Evolutionary conservation across 2,329 filamentous ascomycete species (phyloP), one percentile per base, ranked within the genome.

Genomic region (Aspergillus neotritici): DNA sequence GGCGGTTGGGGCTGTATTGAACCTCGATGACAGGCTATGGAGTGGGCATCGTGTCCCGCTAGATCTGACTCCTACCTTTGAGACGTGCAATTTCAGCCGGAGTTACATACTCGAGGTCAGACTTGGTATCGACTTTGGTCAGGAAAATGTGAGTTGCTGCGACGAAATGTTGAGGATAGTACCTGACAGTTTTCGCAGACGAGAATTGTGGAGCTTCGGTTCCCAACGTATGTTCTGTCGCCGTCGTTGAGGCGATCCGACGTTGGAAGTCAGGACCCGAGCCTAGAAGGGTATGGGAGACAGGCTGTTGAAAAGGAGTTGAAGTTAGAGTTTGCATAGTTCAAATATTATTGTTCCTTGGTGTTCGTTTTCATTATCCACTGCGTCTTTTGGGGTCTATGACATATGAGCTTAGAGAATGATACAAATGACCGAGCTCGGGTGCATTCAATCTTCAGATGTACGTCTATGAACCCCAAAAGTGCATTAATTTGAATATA

Each of bases 41-140:
- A 31, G 28, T n/a, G 14, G 28, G 9, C 35, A 51, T 9, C 25
- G 11, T 15, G n/a, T 54, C 4, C 48, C 52, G 6, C n/a, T 25
- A 3, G 31, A 16, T 21, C 17, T 49, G 14, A 48, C 48, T 2
- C 36, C 52, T 2, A 48, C 37, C 3, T 54, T 54, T 15, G 52
- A 53, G 35, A 50, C 48, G 3, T 53, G 52, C 17, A 54, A 51
- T 41, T 38, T 54, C 32, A 46, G 44, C 14, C 49, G 48, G 13
- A 48, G 29, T 12, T 51, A 51, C 31, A 37, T 39, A 30, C 38
- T 54, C 4, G 38, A 45, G 28, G 13, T 54, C 0, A 30, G 44
- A 21, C 46, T 54, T 8, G 52, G 48, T 3, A 40, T 54, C 35
- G 15, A 37, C 6, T 42, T 51, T 41, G 41, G 44, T 3, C 17